Percentiles rank a stretch among this genome's conserved stretches.
Evolutionary conservation across 1,284 basidiomycete species (phyloP).

Genomic region (Tetrapyrgos nigripes): DNA sequence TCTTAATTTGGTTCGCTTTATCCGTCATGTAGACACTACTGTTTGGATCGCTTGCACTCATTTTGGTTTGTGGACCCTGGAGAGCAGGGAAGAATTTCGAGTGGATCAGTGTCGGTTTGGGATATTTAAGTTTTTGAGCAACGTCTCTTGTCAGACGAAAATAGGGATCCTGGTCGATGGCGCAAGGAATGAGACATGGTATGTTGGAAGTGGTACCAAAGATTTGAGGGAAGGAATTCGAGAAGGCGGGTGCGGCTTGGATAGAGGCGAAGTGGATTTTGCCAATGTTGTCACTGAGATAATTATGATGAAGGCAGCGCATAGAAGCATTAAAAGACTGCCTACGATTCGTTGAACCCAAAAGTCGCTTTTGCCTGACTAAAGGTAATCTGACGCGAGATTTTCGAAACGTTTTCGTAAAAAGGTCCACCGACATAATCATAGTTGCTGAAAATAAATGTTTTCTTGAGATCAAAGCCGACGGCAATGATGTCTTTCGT

Average conservation of each 20-base stretch:
- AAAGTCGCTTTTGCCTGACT: slow-evolving; percentile 96
- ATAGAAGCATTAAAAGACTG: slow-evolving; percentile 19
- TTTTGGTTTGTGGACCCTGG: slow-evolving; percentile 98
- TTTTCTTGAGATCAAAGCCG: slow-evolving; percentile 92
- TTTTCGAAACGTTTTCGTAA: slow-evolving; percentile 94
- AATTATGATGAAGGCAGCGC: slow-evolving; percentile 1
- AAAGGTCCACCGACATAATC: slow-evolving; percentile 91
- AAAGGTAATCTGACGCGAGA: slow-evolving; percentile 92
- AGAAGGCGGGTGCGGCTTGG: slow-evolving; percentile 97
- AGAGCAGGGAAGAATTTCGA: slow-evolving; percentile 98
- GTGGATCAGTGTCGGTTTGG: slow-evolving; percentile 92
- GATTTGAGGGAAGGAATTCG: slow-evolving; percentile 98
- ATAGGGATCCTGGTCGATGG: slow-evolving; percentile 97
- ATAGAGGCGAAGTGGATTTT: slow-evolving; percentile 98
- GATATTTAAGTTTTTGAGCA: slow-evolving; percentile 93
- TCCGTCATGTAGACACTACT: slow-evolving; percentile 97
- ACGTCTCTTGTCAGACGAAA: slow-evolving; percentile 98
- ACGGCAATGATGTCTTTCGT: slow-evolving; percentile 97
- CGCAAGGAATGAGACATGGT: slow-evolving; percentile 96
- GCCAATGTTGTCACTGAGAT: slow-evolving; percentile 91
- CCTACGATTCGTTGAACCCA: slow-evolving; percentile 94
- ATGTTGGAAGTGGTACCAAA: slow-evolving; percentile 88
- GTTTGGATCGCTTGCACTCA: slow-evolving; percentile 94
- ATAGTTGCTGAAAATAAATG: slow-evolving; percentile 96
- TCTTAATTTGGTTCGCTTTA: slow-evolving; percentile 93